These are phyloP conservation scores for Serendipita sp. DNA, from an alignment of 1,284 basidiomycete genomes.

Conservation along the genomic window DNA sequence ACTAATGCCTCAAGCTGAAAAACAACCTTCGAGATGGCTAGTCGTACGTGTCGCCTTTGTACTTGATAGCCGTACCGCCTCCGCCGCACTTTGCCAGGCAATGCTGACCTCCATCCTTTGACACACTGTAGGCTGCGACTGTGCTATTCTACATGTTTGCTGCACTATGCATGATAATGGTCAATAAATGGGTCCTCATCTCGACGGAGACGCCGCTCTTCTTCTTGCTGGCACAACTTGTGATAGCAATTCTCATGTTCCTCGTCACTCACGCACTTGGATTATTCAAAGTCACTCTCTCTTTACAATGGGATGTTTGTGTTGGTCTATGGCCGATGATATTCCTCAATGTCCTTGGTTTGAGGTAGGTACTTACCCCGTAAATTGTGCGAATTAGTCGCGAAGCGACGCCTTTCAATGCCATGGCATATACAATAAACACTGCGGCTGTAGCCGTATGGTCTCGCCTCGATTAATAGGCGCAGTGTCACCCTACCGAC, in stretches of 20 bases:
- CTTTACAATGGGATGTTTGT: conserved; percentile 43
- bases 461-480: no score
- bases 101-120: not conserved
- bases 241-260: conserved; percentile 67
- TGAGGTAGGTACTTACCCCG: conserved; percentile 38
- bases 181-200: conserved; percentile 68
- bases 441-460: no score
- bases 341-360: conserved; percentile 57
- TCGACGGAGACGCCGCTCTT: conserved; percentile 59
- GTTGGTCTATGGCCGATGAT: conserved; percentile 65
- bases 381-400: not conserved
- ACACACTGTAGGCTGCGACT: conserved; percentile 36
- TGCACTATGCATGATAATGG: conserved; percentile 53
- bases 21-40: conserved; percentile 10
- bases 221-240: conserved; percentile 69
- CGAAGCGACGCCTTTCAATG: not conserved
- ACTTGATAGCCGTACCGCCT: not conserved
- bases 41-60: conserved; percentile 10
- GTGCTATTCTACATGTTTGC: conserved; percentile 70
- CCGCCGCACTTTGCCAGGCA: not conserved
- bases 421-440: no score
- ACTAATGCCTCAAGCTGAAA: conserved; percentile 8
- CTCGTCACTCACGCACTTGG: conserved; percentile 45
- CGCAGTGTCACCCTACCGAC: not conserved
- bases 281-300: conserved; percentile 44